Percentiles rank a stretch among this genome's conserved stretches.
Conservation (phyloP, 495 filamentous ascomycete genomes). For the Extremus antarcticus region DNA sequence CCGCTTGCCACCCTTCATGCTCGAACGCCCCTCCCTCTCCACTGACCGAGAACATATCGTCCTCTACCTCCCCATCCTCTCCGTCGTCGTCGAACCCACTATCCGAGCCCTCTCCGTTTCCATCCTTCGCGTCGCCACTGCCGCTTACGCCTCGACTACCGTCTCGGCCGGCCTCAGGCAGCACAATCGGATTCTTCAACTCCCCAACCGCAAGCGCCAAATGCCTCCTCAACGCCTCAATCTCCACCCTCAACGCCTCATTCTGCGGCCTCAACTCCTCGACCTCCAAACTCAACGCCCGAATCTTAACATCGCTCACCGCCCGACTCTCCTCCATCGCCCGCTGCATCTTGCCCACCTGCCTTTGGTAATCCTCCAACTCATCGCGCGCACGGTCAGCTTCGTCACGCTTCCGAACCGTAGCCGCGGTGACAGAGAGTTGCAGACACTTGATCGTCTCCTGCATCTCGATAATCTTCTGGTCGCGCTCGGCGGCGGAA, state of each 20-base stretch:
- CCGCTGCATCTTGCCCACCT: constrained; percentile 75
- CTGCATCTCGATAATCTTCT: constrained; percentile 85
- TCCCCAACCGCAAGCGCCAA: constrained; percentile 76
- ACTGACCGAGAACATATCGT: background rate
- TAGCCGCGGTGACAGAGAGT: constrained; percentile 50
- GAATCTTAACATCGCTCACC: constrained; percentile 84
- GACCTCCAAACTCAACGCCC: constrained; percentile 63
- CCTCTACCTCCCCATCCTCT: constrained; percentile 20
- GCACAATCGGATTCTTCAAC: constrained; percentile 75
- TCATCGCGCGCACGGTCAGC: constrained; percentile 46
- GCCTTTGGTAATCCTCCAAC: constrained; percentile 84
- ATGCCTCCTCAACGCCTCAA: constrained; percentile 77
- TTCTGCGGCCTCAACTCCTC: constrained; percentile 31
- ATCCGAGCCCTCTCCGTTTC: constrained; percentile 25
- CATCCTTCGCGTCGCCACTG: constrained; percentile 20
- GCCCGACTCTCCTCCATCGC: constrained; percentile 86
- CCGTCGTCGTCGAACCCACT: background rate
- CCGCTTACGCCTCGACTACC: constrained; percentile 24
- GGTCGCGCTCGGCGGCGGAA: constrained; percentile 77
- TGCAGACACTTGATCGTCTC: constrained; percentile 82
- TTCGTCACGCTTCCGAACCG: constrained; percentile 37
- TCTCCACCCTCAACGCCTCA: constrained; percentile 63
- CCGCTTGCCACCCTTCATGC: constrained; percentile 36
- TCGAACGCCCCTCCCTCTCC: constrained; percentile 27
- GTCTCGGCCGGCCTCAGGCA: no score